Evolutionary conservation across 257 asterid genomes (phyloP), one percentile per base, ranked within the genome.

Genomic region (Solanum chmielewskii): DNA sequence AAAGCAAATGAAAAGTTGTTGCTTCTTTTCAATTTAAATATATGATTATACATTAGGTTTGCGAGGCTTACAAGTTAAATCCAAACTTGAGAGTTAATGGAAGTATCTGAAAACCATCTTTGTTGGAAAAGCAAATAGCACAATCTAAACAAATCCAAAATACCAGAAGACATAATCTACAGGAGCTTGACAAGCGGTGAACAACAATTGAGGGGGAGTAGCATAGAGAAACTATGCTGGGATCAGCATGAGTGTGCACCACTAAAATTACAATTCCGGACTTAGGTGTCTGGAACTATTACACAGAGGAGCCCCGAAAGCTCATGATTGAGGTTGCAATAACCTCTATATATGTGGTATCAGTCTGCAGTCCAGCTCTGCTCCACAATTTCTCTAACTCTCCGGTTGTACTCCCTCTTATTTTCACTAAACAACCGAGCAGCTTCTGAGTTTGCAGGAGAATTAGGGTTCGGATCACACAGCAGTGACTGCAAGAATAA

Each of bases 311-410:
- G 90, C 89, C 86, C 83, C 78, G 44, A 84, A 81, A 86, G 78
- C 80, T 47, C 73, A 4, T 69, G 87, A 66, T 59, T 64, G 52
- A 74, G 49, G 78, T 83, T 64, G 78, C 25, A 64, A 25, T 85
- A 45, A 69, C 77, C 85, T 83, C 87, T 86, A 11, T 70, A 25
- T 29, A 41, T n/a, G 14, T 7, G 77, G 71, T 49, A 31, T 92
- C 86, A 95, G 89, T 95, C 98, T 1, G 98, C 98, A 6, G 96
- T 93, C 98, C 97, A 95, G 93, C 98, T 95, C 90, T 93, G 98
- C 92, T 94, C 98, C 89, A 94, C 98, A 44, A 93, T 86, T 87
- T 93, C 97, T 91, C 94, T 91, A 75, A 94, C 96, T 91, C 91
- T 92, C 86, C 98, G 94, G 87, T 94, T 94, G 88, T 95, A 95